Evolutionary conservation across 2,329 filamentous ascomycete genomes (phyloP).

Genomic region (Diaporthe amygdali): DNA sequence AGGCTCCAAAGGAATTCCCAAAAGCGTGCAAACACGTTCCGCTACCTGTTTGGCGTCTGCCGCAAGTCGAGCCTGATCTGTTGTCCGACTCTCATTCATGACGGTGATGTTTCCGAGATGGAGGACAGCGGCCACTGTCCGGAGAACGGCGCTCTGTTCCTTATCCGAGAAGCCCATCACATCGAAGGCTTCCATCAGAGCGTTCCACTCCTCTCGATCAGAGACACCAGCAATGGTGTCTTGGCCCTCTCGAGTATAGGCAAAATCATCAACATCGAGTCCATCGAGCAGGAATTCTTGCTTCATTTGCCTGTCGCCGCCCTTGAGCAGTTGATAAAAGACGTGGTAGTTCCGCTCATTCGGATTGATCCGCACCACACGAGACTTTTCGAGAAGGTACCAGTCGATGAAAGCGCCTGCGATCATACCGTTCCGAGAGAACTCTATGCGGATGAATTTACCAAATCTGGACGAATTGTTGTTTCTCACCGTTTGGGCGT

Average conservation of each 20-base stretch:
- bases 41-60: slow-evolving; percentile 77
- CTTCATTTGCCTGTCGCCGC: slow-evolving; percentile 76
- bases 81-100: slow-evolving; percentile 86
- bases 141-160: slow-evolving; percentile 83
- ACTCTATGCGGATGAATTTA: slow-evolving; percentile 98
- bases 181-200: slow-evolving; percentile 87
- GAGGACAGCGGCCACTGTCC: slow-evolving; percentile 87
- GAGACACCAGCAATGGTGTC: slow-evolving; percentile 91
- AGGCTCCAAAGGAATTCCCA: slow-evolving; percentile 83
- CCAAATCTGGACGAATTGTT: slow-evolving; percentile 98
- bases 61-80: slow-evolving; percentile 85
- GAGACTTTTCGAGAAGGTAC: slow-evolving; percentile 98
- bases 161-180: slow-evolving; percentile 91
- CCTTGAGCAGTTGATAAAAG: slow-evolving; percentile 93
- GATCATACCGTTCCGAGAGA: slow-evolving; percentile 86
- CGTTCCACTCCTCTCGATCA: slow-evolving; percentile 88
- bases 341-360: slow-evolving; percentile 96
- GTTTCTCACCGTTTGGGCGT: slow-evolving; percentile 96
- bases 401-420: slow-evolving; percentile 97
- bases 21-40: slow-evolving; percentile 78
- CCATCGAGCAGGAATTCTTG: slow-evolving; percentile 77
- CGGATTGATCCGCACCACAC: slow-evolving; percentile 85
- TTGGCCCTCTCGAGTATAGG: slow-evolving; percentile 90
- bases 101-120: slow-evolving; percentile 93
- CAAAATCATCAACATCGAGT: slow-evolving; percentile 82